A percentile compares a stretch with the other conserved stretches of the same genome.
Conservation (phyloP, 352 stramenopile species). For the Phytophthora chlamydospora region DNA sequence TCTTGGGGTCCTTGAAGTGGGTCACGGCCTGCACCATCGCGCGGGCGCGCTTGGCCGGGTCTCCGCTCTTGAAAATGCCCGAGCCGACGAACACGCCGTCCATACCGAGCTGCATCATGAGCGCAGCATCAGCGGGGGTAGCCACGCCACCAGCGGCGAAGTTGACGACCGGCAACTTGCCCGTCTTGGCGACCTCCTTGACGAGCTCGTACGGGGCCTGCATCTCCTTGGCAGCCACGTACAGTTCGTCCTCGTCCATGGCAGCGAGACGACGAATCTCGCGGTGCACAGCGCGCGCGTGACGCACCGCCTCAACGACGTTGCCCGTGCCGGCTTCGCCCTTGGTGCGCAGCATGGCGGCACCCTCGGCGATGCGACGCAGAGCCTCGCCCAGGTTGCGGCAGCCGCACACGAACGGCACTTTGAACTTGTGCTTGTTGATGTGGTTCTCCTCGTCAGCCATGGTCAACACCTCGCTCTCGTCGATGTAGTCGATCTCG, state of each 20-base stretch:
- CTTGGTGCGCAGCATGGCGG: slow-evolving; percentile 98
- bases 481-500: slow-evolving; percentile 99
- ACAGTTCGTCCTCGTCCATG: slow-evolving; percentile 98
- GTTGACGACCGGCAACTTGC: slow-evolving; percentile 96
- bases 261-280: slow-evolving; percentile 92
- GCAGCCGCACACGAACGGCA: slow-evolving; percentile 99
- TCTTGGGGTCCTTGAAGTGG: slow-evolving; percentile 97
- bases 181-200: slow-evolving; percentile 92
- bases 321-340: slow-evolving; percentile 98
- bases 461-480: slow-evolving; percentile 98
- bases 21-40: slow-evolving; percentile 98
- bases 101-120: slow-evolving; percentile 99
- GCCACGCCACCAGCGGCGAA: slow-evolving; percentile 98
- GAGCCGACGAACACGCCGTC: slow-evolving; percentile 98
- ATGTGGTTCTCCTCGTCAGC: slow-evolving; percentile 98
- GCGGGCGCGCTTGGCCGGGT: slow-evolving; percentile 93
- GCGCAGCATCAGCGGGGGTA: slow-evolving; percentile 96
- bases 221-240: slow-evolving; percentile 97
- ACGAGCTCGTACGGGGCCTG: slow-evolving; percentile 94
- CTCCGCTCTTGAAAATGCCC: slow-evolving; percentile 98
- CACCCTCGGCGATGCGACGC: slow-evolving; percentile 94
- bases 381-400: slow-evolving; percentile 97
- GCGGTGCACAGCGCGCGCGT: slow-evolving; percentile 92
- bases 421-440: slow-evolving; percentile 97
- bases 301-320: slow-evolving; percentile 97